Percentiles rank a stretch among this genome's conserved stretches.
Evolutionary conservation across 768 basidiomycete genomes (phyloP).

Genomic region (Chalciporus piperatus): DNA sequence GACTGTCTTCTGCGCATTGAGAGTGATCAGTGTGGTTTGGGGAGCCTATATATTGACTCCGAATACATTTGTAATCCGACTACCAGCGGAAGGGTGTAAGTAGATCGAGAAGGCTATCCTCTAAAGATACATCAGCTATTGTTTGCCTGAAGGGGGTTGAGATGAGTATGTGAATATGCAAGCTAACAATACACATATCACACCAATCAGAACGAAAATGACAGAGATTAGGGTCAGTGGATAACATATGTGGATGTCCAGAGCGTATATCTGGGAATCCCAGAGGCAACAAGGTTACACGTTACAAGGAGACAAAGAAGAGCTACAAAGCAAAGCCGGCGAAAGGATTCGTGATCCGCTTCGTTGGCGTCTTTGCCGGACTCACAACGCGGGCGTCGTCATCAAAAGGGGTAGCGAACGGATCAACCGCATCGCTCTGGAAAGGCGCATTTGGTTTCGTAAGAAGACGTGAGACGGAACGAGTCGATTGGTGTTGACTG

Average conservation of each 20-base stretch:
- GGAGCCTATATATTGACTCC: no score
- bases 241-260: slow-evolving; percentile 11
- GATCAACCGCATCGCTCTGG: slow-evolving; percentile 37
- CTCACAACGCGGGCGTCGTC: slow-evolving; percentile 50
- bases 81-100: slow-evolving; percentile 1
- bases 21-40: no score
- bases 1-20: no score
- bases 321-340: slow-evolving; percentile 32
- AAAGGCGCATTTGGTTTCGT: slow-evolving; percentile 42
- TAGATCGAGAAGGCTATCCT: slow-evolving; percentile 8
- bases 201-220: slow-evolving; percentile 5
- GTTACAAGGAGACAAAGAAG: neutral
- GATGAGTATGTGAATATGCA: slow-evolving; percentile 3
- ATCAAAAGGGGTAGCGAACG: slow-evolving; percentile 80
- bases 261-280: neutral
- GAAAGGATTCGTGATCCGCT: slow-evolving; percentile 58
- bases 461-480: slow-evolving; percentile 44
- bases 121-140: slow-evolving; percentile 27
- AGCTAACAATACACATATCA: slow-evolving; percentile 5
- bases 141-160: neutral
- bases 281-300: neutral
- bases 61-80: slow-evolving; percentile 7
- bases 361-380: slow-evolving; percentile 30
- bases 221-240: slow-evolving; percentile 9
- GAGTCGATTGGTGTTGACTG: slow-evolving; percentile 20